A percentile compares a stretch with the other conserved stretches of the same genome.
Conservation (phyloP, 176 grass and related monocot species). For the Puccinellia tenuiflora region DNA sequence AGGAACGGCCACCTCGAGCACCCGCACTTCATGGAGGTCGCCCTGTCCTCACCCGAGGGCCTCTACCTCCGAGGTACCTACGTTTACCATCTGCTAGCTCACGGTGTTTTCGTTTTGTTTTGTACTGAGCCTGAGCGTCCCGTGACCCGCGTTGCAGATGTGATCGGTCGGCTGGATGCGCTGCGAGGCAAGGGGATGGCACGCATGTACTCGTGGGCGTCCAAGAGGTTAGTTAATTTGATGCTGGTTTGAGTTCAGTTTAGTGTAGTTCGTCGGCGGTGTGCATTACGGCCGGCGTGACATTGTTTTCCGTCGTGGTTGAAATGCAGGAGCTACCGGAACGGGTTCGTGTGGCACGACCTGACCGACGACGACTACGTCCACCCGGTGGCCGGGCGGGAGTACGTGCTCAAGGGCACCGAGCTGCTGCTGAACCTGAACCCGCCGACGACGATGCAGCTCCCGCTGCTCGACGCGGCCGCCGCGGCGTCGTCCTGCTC, state of each 20-base stretch:
- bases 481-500: slow-evolving; percentile 34
- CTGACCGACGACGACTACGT: slow-evolving; percentile 72
- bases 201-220: slow-evolving; percentile 74
- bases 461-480: slow-evolving; percentile 29
- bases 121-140: background rate
- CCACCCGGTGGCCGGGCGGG: slow-evolving; percentile 67
- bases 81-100: background rate
- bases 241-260: background rate
- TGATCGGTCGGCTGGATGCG: slow-evolving; percentile 62
- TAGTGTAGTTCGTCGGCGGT: background rate
- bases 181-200: slow-evolving; percentile 81
- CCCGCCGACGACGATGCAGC: background rate
- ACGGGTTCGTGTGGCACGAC: slow-evolving; percentile 97
- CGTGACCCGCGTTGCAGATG: slow-evolving; percentile 25
- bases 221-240: slow-evolving; percentile 57
- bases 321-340: slow-evolving; percentile 76
- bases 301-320: background rate
- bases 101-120: background rate
- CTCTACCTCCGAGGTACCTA: slow-evolving; percentile 83
- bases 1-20: slow-evolving; percentile 81
- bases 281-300: background rate
- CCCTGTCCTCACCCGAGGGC: slow-evolving; percentile 44
- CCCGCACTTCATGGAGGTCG: slow-evolving; percentile 89
- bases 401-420: slow-evolving; percentile 95
- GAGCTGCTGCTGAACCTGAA: slow-evolving; percentile 52